These are phyloP conservation scores for Pseudotsuga menziesii DNA, from an alignment of 75 land plant species.

Conservation along the genomic window DNA sequence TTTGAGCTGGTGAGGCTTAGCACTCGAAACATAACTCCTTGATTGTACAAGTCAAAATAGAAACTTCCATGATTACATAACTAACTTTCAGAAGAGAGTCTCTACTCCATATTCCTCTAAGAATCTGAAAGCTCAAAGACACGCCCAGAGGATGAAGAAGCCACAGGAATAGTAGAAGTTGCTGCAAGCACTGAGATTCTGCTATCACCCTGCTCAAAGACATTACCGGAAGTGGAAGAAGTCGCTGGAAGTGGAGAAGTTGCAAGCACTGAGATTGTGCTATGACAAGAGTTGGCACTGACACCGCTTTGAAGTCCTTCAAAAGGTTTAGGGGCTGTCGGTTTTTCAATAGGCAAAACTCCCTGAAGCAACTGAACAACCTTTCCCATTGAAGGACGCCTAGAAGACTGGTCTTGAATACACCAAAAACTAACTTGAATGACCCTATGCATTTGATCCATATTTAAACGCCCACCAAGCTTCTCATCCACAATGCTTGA, in stretches of 20 bases:
- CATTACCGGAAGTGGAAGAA: constrained; percentile 44
- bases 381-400: constrained; percentile 70
- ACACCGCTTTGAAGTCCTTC: constrained; percentile 24
- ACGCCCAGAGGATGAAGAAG: not conserved
- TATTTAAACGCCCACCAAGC: constrained; percentile 14
- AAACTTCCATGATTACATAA: not conserved
- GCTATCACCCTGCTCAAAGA: not conserved
- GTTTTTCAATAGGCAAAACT: constrained; percentile 37
- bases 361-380: constrained; percentile 85
- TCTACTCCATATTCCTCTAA: not conserved
- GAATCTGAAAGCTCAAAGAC: not conserved
- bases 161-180: not conserved
- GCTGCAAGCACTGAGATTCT: not conserved
- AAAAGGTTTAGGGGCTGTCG: constrained; percentile 50
- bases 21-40: too few species aligned
- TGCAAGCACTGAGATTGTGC: constrained; percentile 24
- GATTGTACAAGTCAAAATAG: not conserved
- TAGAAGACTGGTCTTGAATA: constrained; percentile 68
- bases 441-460: constrained; percentile 47
- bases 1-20: too few species aligned
- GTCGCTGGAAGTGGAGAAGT: constrained; percentile 32
- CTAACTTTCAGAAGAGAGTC: not conserved
- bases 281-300: constrained; percentile 30
- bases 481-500: not conserved
- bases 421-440: constrained; percentile 74